Base-by-base conservation (phyloP, 176 grass and related monocot genomes). In the Saccharum spontaneum region DNA sequence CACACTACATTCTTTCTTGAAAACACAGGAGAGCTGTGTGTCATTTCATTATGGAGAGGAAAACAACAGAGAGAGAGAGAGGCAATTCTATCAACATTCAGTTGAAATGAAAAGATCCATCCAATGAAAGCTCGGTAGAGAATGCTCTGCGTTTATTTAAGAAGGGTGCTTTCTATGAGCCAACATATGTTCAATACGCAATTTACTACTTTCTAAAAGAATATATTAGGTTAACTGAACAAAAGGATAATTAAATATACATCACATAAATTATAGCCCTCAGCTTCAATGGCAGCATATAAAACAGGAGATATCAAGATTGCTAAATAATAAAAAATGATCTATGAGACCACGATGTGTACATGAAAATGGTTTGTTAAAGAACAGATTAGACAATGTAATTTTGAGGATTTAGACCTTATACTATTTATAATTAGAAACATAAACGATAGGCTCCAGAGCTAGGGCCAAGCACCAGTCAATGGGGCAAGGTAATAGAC, bases 311-410 rank as follows among this genome's bases (percentile, higher is more conserved):
- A n/a, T 16, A 61, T 40, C 17, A 59, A 59, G 23, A 62, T 71
- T 33, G 67, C 69, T 13, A 2, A 83, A 88, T 82, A 62, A 71
- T 14, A 78, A 64, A 48, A 83, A 0, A 40, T 71, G 33, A 79
- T 63, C 18, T 34, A 18, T 54, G 14, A 55, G 14, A 4, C 48
- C 73, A 54, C 12, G 2, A 48, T 40, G 45, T 73, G 28, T 74
- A 76, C 24, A 4, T 59, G 23, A 8, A 28, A 67, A 67, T 15
- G 10, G 20, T 72, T 2, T 44, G 18, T 55, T 50, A 54, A 31
- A 71, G 22, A 59, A 70, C 31, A 34, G 31, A 79, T 39, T 59
- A 77, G 59, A 16, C 22, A 40, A 88, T 23, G 43, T 40, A 2
- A 16, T 44, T 26, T 73, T 13, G 4, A 8, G 31, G 11, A 73